Conservation (phyloP, 768 basidiomycete species). For the Boletus sp. region DNA sequence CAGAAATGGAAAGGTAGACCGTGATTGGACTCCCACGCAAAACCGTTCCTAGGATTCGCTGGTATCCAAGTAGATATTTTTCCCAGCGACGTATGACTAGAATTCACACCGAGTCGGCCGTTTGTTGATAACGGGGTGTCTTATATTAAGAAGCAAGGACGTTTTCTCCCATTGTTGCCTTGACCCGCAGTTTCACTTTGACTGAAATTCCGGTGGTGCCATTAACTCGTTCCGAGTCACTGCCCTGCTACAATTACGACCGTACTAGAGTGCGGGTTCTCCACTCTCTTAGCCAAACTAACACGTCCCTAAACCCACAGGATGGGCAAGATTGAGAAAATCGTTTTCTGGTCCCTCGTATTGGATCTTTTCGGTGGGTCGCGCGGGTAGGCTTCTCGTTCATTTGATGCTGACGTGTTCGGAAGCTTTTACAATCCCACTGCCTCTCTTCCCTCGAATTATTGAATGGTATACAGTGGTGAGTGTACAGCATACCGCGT, state of each 20-base stretch:
- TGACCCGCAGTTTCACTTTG: background rate
- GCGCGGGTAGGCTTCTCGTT: background rate
- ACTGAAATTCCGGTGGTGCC: background rate
- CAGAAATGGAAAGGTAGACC: constrained; percentile 5
- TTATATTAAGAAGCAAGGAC: background rate
- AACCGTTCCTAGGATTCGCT: background rate
- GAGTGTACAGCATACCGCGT: constrained; percentile 16
- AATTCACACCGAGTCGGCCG: background rate
- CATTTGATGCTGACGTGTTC: constrained; percentile 13
- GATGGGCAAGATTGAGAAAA: constrained; percentile 69
- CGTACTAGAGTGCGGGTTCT: background rate
- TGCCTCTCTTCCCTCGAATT: constrained; percentile 97
- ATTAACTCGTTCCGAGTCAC: no score
- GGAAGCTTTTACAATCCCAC: constrained; percentile 86
- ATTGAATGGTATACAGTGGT: constrained; percentile 89
- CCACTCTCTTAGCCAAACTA: background rate
- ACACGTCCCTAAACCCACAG: background rate
- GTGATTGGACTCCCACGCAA: background rate
- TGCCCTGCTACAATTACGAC: background rate
- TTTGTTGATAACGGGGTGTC: background rate
- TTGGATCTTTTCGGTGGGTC: constrained; percentile 76
- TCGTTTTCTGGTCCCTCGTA: constrained; percentile 88
- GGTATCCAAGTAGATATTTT: background rate
- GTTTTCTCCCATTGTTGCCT: background rate
- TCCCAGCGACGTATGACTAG: background rate